phyloP scores from a whole-genome alignment of 208 protist species.

The Tetramitus jugosus region DNA sequence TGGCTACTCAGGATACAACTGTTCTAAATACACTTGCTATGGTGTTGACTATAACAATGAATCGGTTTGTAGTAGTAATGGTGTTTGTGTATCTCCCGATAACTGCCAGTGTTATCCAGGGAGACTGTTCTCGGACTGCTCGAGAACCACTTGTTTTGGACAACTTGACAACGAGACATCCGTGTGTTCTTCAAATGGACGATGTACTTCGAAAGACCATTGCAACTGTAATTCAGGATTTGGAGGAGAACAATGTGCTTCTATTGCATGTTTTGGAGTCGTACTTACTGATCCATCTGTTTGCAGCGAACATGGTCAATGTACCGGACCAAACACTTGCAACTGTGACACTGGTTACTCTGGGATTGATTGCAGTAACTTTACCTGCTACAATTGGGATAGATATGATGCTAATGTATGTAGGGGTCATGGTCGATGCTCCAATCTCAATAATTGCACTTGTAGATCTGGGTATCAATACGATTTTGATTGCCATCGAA shows the following conservation, averaged over 20 bases:
- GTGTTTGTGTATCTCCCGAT: neutral
- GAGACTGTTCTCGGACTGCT: too few relatives aligned
- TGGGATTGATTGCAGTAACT: neutral
- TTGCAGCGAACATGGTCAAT: neutral
- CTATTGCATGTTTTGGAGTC: neutral
- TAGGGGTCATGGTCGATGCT: neutral
- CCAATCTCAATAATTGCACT: neutral
- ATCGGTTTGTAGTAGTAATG: neutral
- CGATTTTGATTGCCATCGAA: too few relatives aligned
- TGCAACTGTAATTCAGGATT: neutral
- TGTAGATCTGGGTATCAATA: neutral
- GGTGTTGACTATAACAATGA: neutral
- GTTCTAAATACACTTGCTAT: neutral
- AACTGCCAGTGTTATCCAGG: constrained; percentile 9
- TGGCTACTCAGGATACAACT: neutral
- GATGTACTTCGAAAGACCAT: neutral
- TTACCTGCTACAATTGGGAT: neutral
- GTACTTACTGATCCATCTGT: neutral
- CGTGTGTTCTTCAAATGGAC: too few relatives aligned
- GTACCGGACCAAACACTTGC: neutral
- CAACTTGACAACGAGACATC: too few relatives aligned
- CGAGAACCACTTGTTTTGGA: too few relatives aligned
- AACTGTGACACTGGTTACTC: neutral
- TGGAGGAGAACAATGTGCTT: neutral
- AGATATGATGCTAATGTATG: neutral